Base-by-base conservation (phyloP, 2,329 filamentous ascomycete genomes). In the Fusarium succisae region DNA sequence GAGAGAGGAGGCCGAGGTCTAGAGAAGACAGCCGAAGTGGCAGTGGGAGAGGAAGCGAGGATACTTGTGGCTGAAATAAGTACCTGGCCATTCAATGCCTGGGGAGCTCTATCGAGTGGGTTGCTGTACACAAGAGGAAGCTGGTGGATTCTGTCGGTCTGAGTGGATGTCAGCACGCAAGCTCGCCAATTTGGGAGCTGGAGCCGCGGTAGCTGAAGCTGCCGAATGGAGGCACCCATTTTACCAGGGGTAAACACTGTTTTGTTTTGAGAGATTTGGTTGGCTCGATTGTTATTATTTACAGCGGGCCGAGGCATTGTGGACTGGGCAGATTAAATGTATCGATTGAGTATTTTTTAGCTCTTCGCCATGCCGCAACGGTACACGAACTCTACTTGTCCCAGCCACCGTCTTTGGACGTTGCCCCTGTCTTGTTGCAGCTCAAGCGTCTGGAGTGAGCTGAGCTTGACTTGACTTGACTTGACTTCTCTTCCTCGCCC, bases 241-340 rank as follows among this genome's bases (percentile, higher is more conserved):
- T 60, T 66, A 73, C 72, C 71, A 74, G 55, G 71, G 70, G 71
- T 73, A 73, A 70, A 67, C 66, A 58, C 56, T 57, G 47, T 55
- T 54, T 48, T 61, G 38, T 20, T 56, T 41, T 38, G 32, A 20
- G 43, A 7, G 32, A 24, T 47, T 26, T 74, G 57, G 60, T 73
- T 73, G 71, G 71, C 18, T 58, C 66, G 67, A 70, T 70, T 65
- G 60, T 58, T 28, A 20, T 32, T 55, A 48, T 24, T 61, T 47
- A 48, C 56, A 68, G 71, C 71, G 71, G 71, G 71, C 71, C 71
- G 71, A 74, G 72, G 72, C 66, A 43, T 38, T 72, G 56, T 39
- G 66, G 44, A 30, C 32, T 60, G 41, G 66, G 60, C 30, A 26
- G 35, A 39, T 26, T 14, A 15, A 50, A 56, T 65, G 72, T 74